Conservation (phyloP, 768 basidiomycete genomes). For the Hericium rajendrae region DNA sequence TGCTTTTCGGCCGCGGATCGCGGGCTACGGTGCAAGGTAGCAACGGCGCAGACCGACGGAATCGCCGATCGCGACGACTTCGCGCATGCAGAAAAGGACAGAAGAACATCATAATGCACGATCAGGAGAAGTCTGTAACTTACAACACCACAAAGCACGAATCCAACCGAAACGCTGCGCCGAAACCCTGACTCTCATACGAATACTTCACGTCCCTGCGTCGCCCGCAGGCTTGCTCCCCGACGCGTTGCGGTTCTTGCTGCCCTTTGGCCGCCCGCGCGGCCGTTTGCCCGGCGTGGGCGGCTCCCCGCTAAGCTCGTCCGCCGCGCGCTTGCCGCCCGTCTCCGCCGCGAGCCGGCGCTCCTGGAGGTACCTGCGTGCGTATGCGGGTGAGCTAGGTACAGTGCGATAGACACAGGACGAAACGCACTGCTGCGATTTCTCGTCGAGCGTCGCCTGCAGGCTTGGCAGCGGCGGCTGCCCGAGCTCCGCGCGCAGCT, state of each 20-base stretch:
- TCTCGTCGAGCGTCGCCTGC: constrained; percentile 69
- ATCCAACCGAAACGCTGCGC: background rate
- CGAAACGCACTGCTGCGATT: constrained; percentile 38
- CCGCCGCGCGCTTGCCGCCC: constrained; percentile 17
- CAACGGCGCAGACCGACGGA: too few species aligned
- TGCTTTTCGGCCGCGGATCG: too few species aligned
- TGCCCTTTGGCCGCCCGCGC: constrained; percentile 26
- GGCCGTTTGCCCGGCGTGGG: constrained; percentile 22
- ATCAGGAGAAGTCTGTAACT: background rate
- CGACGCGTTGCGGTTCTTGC: constrained; percentile 21
- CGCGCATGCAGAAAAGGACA: background rate
- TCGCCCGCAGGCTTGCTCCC: background rate
- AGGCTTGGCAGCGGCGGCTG: constrained; percentile 64
- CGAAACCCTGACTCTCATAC: background rate
- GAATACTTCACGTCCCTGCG: background rate
- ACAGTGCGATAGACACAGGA: constrained; percentile 1
- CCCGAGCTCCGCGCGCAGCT: constrained; percentile 65
- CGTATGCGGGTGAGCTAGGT: background rate
- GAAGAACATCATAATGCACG: background rate
- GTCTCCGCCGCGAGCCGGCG: constrained; percentile 22
- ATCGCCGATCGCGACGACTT: too few species aligned
- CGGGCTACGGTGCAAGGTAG: too few species aligned
- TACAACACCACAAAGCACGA: background rate
- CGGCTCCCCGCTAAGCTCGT: constrained; percentile 14
- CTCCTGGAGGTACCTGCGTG: constrained; percentile 21